phyloP scores from a whole-genome alignment of 768 basidiomycete genomes.

The Filobasidium floriforme region DNA sequence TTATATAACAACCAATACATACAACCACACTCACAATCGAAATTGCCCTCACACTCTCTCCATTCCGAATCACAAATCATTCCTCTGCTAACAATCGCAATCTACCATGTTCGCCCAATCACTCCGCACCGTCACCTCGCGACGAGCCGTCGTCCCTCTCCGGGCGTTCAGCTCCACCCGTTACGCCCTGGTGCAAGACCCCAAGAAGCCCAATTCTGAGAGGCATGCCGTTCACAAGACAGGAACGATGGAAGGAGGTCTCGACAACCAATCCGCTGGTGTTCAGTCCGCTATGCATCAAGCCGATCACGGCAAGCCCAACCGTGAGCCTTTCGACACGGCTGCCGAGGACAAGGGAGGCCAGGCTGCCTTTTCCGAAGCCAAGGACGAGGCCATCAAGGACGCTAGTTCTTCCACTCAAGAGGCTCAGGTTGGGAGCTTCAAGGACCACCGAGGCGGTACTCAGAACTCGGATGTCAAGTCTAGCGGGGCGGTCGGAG shows the following conservation, averaged over 20 bases:
- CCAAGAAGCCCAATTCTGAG: conserved; percentile 24
- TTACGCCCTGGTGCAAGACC: not conserved
- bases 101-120: conserved; percentile 17
- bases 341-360: conserved; percentile 20
- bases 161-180: conserved; percentile 10
- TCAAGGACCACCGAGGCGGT: conserved; percentile 42
- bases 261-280: conserved; percentile 35
- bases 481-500: conserved; percentile 27
- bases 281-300: conserved; percentile 28
- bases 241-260: conserved; percentile 27
- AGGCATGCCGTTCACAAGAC: conserved; percentile 38
- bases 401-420: conserved; percentile 37
- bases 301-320: conserved; percentile 18
- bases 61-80: not conserved
- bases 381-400: conserved; percentile 7
- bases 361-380: conserved; percentile 3
- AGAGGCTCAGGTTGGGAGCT: conserved; percentile 26
- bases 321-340: conserved; percentile 12
- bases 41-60: no score
- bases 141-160: not conserved
- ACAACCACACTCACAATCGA: not conserved
- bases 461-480: conserved; percentile 20
- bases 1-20: not conserved
- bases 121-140: conserved; percentile 12
- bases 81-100: not conserved